Evolutionary conservation across 352 stramenopile genomes (phyloP).

Genomic region (Phytopythium mirpurense): DNA sequence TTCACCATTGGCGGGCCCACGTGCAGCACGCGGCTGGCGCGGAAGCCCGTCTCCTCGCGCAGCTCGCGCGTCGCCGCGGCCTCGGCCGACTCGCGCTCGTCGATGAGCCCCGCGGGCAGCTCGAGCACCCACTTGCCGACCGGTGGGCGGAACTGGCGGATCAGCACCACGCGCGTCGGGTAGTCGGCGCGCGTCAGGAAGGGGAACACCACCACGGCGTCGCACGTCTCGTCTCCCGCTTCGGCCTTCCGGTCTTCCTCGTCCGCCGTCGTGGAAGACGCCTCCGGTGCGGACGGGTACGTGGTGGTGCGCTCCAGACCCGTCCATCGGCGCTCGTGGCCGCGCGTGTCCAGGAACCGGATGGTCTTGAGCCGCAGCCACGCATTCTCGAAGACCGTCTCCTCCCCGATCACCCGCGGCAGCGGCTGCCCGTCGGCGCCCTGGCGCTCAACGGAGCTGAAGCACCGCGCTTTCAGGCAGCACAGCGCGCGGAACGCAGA

Average conservation of each 20-base stretch:
- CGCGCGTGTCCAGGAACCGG: constrained; percentile 46
- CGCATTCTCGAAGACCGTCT: constrained; percentile 60
- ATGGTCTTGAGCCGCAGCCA: constrained; percentile 66
- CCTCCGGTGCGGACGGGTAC: constrained; percentile 26
- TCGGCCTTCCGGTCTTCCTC: not conserved
- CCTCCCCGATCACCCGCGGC: constrained; percentile 41
- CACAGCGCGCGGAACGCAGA: not conserved
- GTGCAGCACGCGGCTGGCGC: constrained; percentile 56
- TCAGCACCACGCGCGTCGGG: constrained; percentile 56
- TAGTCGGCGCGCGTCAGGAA: constrained; percentile 37
- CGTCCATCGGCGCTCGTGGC: constrained; percentile 51
- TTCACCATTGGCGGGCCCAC: constrained; percentile 76
- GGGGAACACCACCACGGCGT: constrained; percentile 73
- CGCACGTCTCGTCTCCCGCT: constrained; percentile 17
- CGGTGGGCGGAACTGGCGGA: constrained; percentile 89
- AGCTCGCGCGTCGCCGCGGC: constrained; percentile 80
- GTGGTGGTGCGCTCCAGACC: constrained; percentile 63
- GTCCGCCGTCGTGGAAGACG: too few species aligned
- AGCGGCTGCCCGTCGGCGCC: constrained; percentile 8
- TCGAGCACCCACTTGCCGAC: constrained; percentile 86
- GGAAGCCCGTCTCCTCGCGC: constrained; percentile 87
- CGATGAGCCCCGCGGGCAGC: constrained; percentile 90
- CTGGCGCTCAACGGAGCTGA: not conserved
- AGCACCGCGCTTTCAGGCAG: not conserved
- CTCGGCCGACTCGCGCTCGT: constrained; percentile 69